Evolutionary conservation across 2,329 filamentous ascomycete genomes (phyloP), one percentile per base, ranked within the genome.

Genomic region (Botrytis hyacinthi): DNA sequence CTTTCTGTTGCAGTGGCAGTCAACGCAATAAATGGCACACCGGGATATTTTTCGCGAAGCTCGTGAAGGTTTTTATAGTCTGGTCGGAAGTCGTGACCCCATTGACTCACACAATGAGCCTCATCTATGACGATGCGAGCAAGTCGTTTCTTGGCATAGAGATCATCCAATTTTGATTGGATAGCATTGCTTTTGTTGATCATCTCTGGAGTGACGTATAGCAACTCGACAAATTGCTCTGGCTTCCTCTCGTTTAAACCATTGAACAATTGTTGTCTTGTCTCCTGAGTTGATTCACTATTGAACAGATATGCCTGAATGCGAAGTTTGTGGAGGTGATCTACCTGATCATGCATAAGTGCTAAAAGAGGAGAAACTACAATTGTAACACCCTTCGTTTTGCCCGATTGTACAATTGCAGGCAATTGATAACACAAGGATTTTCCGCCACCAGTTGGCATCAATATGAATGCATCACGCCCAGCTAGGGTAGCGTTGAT

Each of bases 41-140:
- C 88, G 0, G 91, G 90, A 78, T 95, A 95, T 70, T 88, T 89
- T 59, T 84, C 82, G 67, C 95, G 89, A 61, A 98, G 85, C 74
- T 90, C 87, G 42, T 95, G 94, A 6, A 99, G 85, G 44, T 89
- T 88, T 82, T 97, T 97, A 84, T 99, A 99, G 81, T 98, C 95
- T 0, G 95, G 95, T 63, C 97, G 90, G 81, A 99, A 99, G 82
- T 99, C 96, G 78, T 99, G 96, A 0, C 96, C 96, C 96, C 96
- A 99, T 85, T 99, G 95, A 82, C 96, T 98, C 40, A 99, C 95
- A 82, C 96, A 99, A 82, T 99, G 96, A n/a, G 96, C 96, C 83
- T 99, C 97, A 78, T 99, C 96, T 76, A 99, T 97, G 71, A 99
- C 96, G 67, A 99, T 89, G 40, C 96, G 90, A 26, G 97, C 95